These are phyloP conservation scores for Lagenaria siceraria DNA, from an alignment of 306 rosid genomes.

Conservation along the genomic window DNA sequence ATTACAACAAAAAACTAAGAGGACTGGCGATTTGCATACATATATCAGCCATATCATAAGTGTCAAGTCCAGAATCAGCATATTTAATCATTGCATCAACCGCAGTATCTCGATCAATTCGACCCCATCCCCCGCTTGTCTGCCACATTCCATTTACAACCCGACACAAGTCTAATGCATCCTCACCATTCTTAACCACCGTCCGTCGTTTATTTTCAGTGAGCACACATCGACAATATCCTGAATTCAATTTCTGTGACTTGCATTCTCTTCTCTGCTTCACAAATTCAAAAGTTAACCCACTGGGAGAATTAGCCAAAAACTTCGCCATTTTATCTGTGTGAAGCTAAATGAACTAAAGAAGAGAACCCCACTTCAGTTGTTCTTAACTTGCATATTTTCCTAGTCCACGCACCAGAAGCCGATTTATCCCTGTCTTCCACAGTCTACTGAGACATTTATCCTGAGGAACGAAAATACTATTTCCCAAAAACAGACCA, in stretches of 20 bases:
- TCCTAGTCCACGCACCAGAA: not conserved
- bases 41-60: slow-evolving; percentile 83
- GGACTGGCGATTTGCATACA: slow-evolving; percentile 23
- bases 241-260: slow-evolving; percentile 8
- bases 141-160: slow-evolving; percentile 92
- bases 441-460: not conserved
- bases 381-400: not conserved
- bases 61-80: slow-evolving; percentile 56
- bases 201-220: slow-evolving; percentile 25
- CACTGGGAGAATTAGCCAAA: slow-evolving; percentile 20
- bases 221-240: slow-evolving; percentile 26
- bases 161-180: slow-evolving; percentile 54
- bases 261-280: slow-evolving; percentile 16
- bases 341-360: not conserved
- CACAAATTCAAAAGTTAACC: slow-evolving; percentile 18
- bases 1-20: not conserved
- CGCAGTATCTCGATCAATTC: slow-evolving; percentile 50
- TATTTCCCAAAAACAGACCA: not conserved
- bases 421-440: not conserved
- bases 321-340: slow-evolving; percentile 37
- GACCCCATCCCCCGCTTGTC: slow-evolving; percentile 80
- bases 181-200: slow-evolving; percentile 45
- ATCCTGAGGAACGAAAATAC: not conserved
- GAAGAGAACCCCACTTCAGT: not conserved
- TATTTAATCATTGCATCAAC: slow-evolving; percentile 69